Evolutionary conservation across 768 basidiomycete species (phyloP).

Genomic region (Mycena leptocephala): DNA sequence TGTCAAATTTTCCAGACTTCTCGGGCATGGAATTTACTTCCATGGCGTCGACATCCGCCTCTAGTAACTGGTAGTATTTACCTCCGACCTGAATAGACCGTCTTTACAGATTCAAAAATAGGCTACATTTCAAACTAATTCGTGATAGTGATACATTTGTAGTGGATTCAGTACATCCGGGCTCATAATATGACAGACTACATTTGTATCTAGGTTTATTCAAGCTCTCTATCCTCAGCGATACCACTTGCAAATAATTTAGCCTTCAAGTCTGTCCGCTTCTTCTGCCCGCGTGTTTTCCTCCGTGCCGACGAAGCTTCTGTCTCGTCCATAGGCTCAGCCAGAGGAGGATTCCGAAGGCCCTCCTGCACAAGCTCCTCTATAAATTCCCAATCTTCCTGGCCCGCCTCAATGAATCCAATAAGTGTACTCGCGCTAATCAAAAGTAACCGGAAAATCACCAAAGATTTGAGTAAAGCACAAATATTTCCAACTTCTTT

Average conservation of each 20-base stretch:
- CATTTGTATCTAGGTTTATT: neutral
- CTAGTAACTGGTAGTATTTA: neutral
- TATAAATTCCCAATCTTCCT: neutral
- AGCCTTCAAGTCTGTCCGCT: neutral
- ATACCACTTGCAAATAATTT: constrained; percentile 18
- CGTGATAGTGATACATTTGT: neutral
- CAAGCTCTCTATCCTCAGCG: neutral
- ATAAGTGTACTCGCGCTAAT: constrained; percentile 12
- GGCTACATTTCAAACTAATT: neutral
- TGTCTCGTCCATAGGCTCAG: neutral
- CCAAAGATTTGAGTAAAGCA: too few relatives aligned
- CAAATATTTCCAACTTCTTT: too few relatives aligned
- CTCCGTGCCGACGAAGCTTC: neutral
- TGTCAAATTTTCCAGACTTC: too few relatives aligned
- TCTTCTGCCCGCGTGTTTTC: constrained; percentile 13
- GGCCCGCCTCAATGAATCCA: neutral
- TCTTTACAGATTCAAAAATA: neutral
- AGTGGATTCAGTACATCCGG: constrained; percentile 14
- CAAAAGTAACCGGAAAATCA: too few relatives aligned
- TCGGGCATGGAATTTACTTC: too few relatives aligned
- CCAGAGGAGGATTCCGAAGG: neutral
- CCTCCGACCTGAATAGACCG: neutral
- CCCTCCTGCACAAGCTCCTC: constrained; percentile 9
- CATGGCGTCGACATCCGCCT: neutral
- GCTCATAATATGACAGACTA: constrained; percentile 3